Evolutionary conservation across 495 filamentous ascomycete species (phyloP), one percentile per base, ranked within the genome.

Genomic region (Trichoderma asperelloides): DNA sequence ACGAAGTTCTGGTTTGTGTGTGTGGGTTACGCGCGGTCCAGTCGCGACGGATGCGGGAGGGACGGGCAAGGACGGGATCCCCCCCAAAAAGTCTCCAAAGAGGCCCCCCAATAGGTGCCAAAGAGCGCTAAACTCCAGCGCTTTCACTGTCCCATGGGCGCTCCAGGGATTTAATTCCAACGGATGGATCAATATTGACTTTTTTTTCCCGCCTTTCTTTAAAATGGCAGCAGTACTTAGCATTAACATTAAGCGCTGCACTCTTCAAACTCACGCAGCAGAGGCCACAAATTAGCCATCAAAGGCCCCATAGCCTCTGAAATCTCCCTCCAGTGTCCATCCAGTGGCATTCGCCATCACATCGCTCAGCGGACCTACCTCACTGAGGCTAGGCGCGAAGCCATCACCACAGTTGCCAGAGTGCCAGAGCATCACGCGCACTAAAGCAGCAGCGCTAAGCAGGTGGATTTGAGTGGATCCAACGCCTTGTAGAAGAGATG

Each of bases 31-130:
- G 55, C 55, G 55, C 55, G 55, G 55, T 60, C 55, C 55, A 65
- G 40, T 39, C 64, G 64, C 64, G 64, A 65, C 64, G 64, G 39
- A 65, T 65, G 64, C 64, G 64, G 64, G 64, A 65, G 64, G 55
- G 55, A 60, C 55, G 55, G 55, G 55, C 55, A 60, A 60, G 55
- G 55, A 60, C 55, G 55, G 55, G 55, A 60, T 60, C 55, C 55
- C 27, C 49, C 49, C 49, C 49, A 51, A 51, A 23, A 23, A 21
- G 47, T 30, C 55, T 23, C 55, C 55, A 23, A 18, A 60, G n/a
- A 25, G 16, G 1, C 55, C 23, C 49, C 49, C 23, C 16, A 16
- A 60, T 18, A n/a, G 23, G n/a, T 21, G 18, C 47, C 15, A n/a
- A 47, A 21, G 47, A 23, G 47, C 47, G 47, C n/a, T 51, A 21